Evolutionary conservation across 75 land plant genomes (phyloP), one percentile per base, ranked within the genome.

Genomic region (Isoetes taiwanensis): DNA sequence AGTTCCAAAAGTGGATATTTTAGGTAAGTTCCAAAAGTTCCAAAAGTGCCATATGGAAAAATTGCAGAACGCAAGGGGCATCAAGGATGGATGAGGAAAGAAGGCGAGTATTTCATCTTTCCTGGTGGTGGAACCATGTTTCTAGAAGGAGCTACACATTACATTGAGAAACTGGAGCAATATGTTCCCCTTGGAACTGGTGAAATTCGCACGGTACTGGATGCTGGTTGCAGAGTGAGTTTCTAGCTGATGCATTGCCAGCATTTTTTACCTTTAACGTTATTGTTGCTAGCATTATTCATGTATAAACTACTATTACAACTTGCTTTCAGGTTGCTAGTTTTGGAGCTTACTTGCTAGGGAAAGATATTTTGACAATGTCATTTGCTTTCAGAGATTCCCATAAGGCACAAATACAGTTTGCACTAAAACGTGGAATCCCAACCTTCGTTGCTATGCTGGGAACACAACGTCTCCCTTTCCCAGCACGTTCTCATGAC

Each of bases 91-190:
- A 82, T 90, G 91, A 80, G 71, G 55, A 59, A 66, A 59, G 76
- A 85, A 63, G 86, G 86, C 1, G 68, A 73, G 41, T 74, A 79
- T 55, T 89, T 85, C 55, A 75, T 79, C 32, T 89, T 89, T 55
- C 90, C 91, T 8, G 96, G 96, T 58, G 91, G 91, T 59, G 96
- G 83, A 19, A 89, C 96, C 12, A 85, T 89, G 90, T 89, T 85
- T 52, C 79, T 83, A 19, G 91, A 82, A 41, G 96, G 91, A 25
- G 91, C 84, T 24, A 74, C 50, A 10, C 77, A 65, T 35, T 85
- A 85, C 56, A 82, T 90, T 46, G 81, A 79, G 43, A 82, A 90
- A 71, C 84, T 90, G 16, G 72, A 64, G 35, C 76, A 73, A 41
- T 76, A 75, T 41, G 75, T 90, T n/a, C 87, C 96, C 28, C 60